Conservation (phyloP, 2,329 filamentous ascomycete species). For the Calonectria pteridis region DNA sequence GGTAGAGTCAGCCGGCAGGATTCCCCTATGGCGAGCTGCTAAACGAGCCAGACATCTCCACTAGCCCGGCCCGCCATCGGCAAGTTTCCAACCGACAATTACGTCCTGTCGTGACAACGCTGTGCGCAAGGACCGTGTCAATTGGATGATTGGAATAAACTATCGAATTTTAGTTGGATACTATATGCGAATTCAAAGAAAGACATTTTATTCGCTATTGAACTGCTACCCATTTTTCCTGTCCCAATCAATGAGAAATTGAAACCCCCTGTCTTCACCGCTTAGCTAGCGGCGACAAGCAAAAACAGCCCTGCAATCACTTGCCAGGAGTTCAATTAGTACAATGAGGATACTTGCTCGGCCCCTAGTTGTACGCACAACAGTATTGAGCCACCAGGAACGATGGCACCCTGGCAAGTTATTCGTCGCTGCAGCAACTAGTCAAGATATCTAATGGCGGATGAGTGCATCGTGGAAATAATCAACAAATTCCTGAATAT, state of each 20-base stretch:
- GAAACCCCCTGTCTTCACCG: background rate
- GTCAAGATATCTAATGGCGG: no score
- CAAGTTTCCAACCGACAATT: slow-evolving; percentile 17
- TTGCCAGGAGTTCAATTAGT: no score
- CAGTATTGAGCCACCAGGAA: no score
- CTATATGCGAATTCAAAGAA: background rate
- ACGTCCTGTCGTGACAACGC: background rate
- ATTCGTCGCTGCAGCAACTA: no score
- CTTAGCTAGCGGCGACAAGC: background rate
- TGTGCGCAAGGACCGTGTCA: background rate
- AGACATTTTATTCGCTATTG: background rate
- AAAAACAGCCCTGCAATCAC: background rate
- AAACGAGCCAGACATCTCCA: slow-evolving; percentile 4
- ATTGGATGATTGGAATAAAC: background rate
- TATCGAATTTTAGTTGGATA: background rate
- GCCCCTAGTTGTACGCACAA: no score
- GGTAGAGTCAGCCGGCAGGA: background rate
- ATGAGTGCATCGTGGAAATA: no score
- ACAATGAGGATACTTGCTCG: no score
- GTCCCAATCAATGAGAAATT: background rate
- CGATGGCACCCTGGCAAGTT: no score
- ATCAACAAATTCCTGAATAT: no score
- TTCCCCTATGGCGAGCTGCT: background rate
- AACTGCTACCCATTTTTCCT: background rate
- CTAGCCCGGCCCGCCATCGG: slow-evolving; percentile 6